Evolutionary conservation across 2,329 filamentous ascomycete species (phyloP), one percentile per base, ranked within the genome.

Genomic region (Fusarium poae): DNA sequence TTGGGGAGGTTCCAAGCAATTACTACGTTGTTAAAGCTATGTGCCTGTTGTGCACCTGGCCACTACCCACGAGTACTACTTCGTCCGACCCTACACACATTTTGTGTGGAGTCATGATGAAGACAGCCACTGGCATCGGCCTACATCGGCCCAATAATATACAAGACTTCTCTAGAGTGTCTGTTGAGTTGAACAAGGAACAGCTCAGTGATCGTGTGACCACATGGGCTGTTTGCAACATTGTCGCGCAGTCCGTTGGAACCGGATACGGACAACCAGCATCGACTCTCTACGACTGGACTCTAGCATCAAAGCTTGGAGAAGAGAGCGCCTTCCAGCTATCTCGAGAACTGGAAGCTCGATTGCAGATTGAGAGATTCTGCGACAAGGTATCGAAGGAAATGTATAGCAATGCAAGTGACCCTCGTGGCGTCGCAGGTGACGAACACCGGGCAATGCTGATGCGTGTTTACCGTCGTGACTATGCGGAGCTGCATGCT

Each of bases 141-240:
- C 83, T 96, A 54, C 92, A 96, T 74, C 87, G 92, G 48, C 92
- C 92, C 15, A 93, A 91, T 56, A 90, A 94, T 77, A 92, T 92
- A 44, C 91, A 94, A 77, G 92, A 95, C 77, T 96, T 95, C 77
- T 93, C 91, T 3, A 84, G 92, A 50, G 90, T 92, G 29, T 90
- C 88, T 3, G 84, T 92, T 32, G 90, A 94, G 70, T 82, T 95
- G 39, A 91, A 92, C 72, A 91, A 91, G 73, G 92, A 94, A 75
- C 92, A 94, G 73, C 86, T 94, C 60, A 88, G 91, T 70, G 92
- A 96, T 75, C 86, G 92, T 37, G 88, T 94, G 43, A 88, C 89
- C 51, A 95, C 92, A 2, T 96, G 92, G 92, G 92, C 92, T 2
- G 91, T 93, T 6, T 93, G 92, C 81, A 96, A 96, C 75, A 91